Evolutionary conservation across 2,329 filamentous ascomycete genomes (phyloP), one percentile per base, ranked within the genome.

Genomic region (Talaromyces amestolkiae): DNA sequence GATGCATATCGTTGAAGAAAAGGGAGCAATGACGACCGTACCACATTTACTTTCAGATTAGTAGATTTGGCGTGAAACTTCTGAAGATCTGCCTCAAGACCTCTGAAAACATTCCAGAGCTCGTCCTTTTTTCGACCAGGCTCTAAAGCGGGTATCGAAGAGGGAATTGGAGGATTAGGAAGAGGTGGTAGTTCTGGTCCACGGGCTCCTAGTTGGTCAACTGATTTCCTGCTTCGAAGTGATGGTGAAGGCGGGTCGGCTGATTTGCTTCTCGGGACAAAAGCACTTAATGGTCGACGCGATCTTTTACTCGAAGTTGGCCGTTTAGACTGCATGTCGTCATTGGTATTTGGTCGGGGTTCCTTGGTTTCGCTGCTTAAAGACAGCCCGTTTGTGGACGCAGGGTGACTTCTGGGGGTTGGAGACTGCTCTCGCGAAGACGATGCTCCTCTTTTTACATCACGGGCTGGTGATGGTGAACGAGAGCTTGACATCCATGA

Each of bases 1-100:
- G 85, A 80, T 66, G 86, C 85, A 71, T 93, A 89, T 61, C 85
- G 88, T 65, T 87, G 85, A 51, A 97, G 80, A 71, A 97, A 96
- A 0, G 92, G 91, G 19, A 96, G 78, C 3, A 97, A 82, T 0
- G 86, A 83, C 8, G 84, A 84, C 41, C 92, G 88, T 65, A 97
- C 85, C 54, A 93, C 85, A 68, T 87, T 89, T 68, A 92, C 90
- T 73, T 92, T 93, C 70, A 93, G 82, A 0, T 89, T 82, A 70
- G 84, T 90, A 39, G 89, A 87, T 77, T 93, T 96, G 65, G 86
- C 83, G 68, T 89, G 85, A 71, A 96, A 96, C 83, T 90, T 91
- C 71, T 88, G 84, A 71, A 84, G 88, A 73, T 91, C 89, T 43
- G 83, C 86, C 69, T 91, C 89, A 31, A 92, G 79, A n/a, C 82